phyloP scores from a whole-genome alignment of 2,329 filamentous ascomycete genomes.

The Dryadomyces sulphureus region DNA sequence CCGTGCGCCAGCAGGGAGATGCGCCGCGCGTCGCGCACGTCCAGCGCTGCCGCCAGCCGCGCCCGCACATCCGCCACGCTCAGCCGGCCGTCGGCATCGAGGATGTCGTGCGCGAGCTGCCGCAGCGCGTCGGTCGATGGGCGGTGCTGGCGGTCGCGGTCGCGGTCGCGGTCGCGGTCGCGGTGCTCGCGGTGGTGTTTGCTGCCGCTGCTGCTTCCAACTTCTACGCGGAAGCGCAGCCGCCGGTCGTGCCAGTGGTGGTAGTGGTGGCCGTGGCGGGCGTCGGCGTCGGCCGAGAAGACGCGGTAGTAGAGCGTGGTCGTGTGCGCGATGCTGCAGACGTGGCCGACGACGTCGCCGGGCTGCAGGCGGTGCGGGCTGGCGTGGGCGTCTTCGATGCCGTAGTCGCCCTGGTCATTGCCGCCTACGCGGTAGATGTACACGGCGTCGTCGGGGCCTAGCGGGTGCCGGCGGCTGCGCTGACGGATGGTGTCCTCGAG shows the following conservation, averaged over 20 bases:
- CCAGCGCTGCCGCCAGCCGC: slow-evolving; percentile 5
- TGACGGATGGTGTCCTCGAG: not conserved
- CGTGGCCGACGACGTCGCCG: not conserved
- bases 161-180: not conserved
- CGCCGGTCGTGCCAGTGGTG: not conserved
- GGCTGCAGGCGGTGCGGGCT: not conserved
- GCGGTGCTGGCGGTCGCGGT: not conserved
- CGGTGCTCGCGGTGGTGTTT: not conserved
- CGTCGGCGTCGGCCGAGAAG: not conserved
- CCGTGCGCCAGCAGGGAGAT: slow-evolving; percentile 16
- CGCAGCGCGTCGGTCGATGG: not conserved
- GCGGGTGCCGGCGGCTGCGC: not conserved
- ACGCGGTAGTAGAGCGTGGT: slow-evolving; percentile 2
- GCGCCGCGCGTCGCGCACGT: slow-evolving; percentile 14
- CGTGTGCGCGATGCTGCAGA: not conserved
- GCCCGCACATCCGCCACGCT: not conserved
- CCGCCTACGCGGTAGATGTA: not conserved
- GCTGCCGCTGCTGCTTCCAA: not conserved
- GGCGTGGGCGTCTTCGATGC: not conserved
- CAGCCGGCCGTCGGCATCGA: not conserved
- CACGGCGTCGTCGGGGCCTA: not conserved
- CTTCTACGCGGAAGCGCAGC: not conserved
- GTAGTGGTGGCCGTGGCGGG: not conserved
- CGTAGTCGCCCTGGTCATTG: not conserved
- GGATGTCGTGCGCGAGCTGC: not conserved